Conservation (phyloP, 805 yeast genomes). For the Metschnikowia vanudenii region DNA sequence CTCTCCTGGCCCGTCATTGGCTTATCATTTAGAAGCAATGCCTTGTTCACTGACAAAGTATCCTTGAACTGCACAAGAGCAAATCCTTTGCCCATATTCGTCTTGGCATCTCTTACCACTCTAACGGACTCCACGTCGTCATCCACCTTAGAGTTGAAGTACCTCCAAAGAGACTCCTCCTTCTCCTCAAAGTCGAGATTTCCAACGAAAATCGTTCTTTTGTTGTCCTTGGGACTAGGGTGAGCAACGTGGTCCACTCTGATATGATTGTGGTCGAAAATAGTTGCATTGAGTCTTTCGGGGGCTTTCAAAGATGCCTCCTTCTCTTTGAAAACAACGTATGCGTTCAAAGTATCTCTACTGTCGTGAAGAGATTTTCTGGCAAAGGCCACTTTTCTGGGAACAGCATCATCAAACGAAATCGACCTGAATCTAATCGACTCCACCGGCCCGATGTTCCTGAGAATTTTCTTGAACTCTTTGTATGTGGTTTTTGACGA, state of each 20-base stretch:
- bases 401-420: constrained; percentile 81
- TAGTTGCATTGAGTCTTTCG: constrained; percentile 57
- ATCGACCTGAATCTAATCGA: constrained; percentile 91
- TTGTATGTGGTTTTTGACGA: constrained; percentile 60
- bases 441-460: constrained; percentile 51
- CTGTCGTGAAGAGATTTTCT: constrained; percentile 72
- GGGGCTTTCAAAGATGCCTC: constrained; percentile 48
- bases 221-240: constrained; percentile 82
- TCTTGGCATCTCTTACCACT: constrained; percentile 85
- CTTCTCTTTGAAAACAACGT: constrained; percentile 70
- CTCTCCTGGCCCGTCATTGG: constrained; percentile 34
- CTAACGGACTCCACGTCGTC: constrained; percentile 81
- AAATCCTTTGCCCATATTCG: constrained; percentile 95
- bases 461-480: constrained; percentile 63
- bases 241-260: constrained; percentile 93
- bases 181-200: constrained; percentile 89
- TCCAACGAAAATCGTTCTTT: constrained; percentile 86
- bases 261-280: constrained; percentile 71
- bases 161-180: constrained; percentile 86
- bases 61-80: constrained; percentile 91
- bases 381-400: constrained; percentile 88
- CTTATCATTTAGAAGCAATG: constrained; percentile 73
- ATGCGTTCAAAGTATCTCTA: constrained; percentile 83
- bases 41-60: constrained; percentile 70
- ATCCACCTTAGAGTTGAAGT: constrained; percentile 51